Evolutionary conservation across 768 basidiomycete genomes (phyloP), one percentile per base, ranked within the genome.

Genomic region (Boletus pseudopeckii): DNA sequence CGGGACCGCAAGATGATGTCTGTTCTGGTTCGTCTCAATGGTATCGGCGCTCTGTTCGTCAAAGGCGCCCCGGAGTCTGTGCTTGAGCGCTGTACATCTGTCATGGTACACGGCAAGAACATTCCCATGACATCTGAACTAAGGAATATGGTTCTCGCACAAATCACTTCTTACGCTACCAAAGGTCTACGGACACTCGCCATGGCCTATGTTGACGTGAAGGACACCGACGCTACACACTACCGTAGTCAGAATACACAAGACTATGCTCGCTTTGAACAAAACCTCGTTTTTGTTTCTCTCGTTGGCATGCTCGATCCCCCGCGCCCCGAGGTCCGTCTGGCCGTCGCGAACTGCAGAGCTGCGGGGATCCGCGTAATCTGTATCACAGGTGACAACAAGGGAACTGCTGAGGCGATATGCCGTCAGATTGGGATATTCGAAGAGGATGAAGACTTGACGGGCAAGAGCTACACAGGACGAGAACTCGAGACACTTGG

Each of bases 1-100:
- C 86, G 96, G 18, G 96, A 98, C 72, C 88, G 96, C 66, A 99
- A 98, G 75, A 96, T 95, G 85, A 98, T 98, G 96, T 97, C 96
- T 20, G 95, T 98, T 48, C 83, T 98, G 47, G 90, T 92, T 37
- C 81, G 75, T 55, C 78, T 84, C 51, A 81, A 84, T 52, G 80
- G 80, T 2, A 72, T 71, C 5, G 90, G 90, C n/a, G 80, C 88
- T 8, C 78, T 98, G 6, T 89, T 95, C 67, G 93, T 88, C 69
- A 98, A 98, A 71, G 96, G 96, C 36, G 96, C 96, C 3, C 96
- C 96, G 7, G 96, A 99, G 74, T 89, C 91, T 22, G 87, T 99
- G 37, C 76, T 99, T 54, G 94, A 97, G 46, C 84, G 90, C 40
- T 97, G 94, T 71, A 83, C 83, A 5, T 83, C 83, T 34, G 84